phyloP scores from a whole-genome alignment of 2,329 filamentous ascomycete species.

The Arthrinium phaeospermum region DNA sequence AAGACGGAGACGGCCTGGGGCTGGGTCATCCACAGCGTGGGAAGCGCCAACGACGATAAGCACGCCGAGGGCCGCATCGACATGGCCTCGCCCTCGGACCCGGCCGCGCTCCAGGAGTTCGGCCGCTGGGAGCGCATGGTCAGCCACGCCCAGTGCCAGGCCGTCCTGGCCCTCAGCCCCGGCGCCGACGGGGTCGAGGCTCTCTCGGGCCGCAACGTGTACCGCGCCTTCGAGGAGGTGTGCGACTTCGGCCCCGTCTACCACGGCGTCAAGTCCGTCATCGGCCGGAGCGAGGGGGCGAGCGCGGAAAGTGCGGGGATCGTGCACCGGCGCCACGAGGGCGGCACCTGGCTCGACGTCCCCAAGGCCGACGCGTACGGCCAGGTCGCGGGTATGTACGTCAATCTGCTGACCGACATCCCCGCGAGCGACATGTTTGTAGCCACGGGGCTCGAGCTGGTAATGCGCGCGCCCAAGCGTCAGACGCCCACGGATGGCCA shows the following conservation, averaged over 20 bases:
- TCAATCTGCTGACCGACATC: constrained; percentile 42
- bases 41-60: too few species aligned
- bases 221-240: constrained; percentile 41
- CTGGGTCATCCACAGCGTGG: not conserved
- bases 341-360: constrained; percentile 22
- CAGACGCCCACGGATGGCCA: not conserved
- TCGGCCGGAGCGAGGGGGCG: too few species aligned
- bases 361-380: constrained; percentile 39
- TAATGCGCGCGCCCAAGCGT: constrained; percentile 38
- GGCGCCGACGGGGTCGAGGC: constrained; percentile 35
- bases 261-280: constrained; percentile 33
- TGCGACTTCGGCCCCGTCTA: constrained; percentile 42
- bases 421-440: constrained; percentile 39
- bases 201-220: constrained; percentile 43
- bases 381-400: constrained; percentile 44
- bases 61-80: too few species aligned
- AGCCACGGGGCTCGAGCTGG: constrained; percentile 37
- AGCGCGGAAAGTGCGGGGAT: not conserved
- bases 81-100: too few species aligned
- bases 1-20: not conserved
- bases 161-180: constrained; percentile 33
- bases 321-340: not conserved
- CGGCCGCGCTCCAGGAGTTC: not conserved
- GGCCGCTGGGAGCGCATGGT: not conserved
- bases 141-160: not conserved